Conservation (phyloP, 306 rosid genomes). For the Lupinus albus region DNA sequence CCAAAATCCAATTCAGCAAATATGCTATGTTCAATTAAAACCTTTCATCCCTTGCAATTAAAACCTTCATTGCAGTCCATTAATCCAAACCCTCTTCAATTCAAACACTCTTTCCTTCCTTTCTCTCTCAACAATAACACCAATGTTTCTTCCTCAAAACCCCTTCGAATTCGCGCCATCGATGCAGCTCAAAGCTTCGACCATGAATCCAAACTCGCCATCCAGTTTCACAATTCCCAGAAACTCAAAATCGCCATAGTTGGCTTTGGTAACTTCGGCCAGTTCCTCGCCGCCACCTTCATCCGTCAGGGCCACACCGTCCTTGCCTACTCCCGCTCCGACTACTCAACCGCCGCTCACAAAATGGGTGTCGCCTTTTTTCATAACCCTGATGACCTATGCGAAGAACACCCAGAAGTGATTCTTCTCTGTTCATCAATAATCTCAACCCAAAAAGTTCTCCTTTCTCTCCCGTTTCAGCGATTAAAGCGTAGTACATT, state of each 20-base stretch:
- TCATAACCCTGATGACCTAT: conserved; percentile 65
- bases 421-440: conserved; percentile 72
- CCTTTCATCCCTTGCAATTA: conserved; percentile 27
- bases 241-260: conserved; percentile 67
- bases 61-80: conserved; percentile 14
- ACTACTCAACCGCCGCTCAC: conserved; percentile 51
- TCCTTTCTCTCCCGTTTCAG: conserved; percentile 64
- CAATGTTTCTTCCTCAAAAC: conserved; percentile 4
- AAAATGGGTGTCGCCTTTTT: conserved; percentile 61
- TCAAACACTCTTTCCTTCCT: conserved; percentile 14
- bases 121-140: conserved; percentile 2
- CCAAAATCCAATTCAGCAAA: too few species aligned
- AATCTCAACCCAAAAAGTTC: conserved; percentile 59
- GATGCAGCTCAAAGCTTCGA: conserved; percentile 79
- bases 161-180: conserved; percentile 51
- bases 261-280: conserved; percentile 86
- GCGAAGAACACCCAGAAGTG: conserved; percentile 84
- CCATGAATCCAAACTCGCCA: conserved; percentile 66
- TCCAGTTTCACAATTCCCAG: conserved; percentile 48
- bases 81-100: background rate
- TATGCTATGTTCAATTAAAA: conserved; percentile 49
- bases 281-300: conserved; percentile 67
- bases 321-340: conserved; percentile 71
- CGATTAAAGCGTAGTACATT: conserved; percentile 72
- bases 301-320: conserved; percentile 77